A percentile compares a stretch with the other conserved stretches of the same genome.
phyloP scores from a whole-genome alignment of 345 rosid genomes.

The Rhizophora apiculata region DNA sequence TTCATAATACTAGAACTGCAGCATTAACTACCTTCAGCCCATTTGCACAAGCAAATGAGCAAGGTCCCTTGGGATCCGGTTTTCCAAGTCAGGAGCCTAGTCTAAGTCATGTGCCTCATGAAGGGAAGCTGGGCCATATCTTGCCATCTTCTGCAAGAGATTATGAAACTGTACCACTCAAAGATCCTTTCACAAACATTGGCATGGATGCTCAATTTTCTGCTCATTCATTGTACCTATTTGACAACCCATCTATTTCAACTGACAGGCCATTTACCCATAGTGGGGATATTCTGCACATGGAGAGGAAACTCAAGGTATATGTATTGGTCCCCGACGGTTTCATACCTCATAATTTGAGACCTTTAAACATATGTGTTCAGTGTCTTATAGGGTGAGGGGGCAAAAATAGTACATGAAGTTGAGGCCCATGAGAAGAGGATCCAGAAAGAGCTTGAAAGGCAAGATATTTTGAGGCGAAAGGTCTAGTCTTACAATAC shows the following conservation, averaged over 20 bases:
- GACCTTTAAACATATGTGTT: slow-evolving; percentile 2
- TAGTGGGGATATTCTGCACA: slow-evolving; percentile 48
- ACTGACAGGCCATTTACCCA: slow-evolving; percentile 48
- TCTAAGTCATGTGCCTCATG: slow-evolving; percentile 64
- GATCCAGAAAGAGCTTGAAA: slow-evolving; percentile 80
- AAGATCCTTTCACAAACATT: slow-evolving; percentile 36
- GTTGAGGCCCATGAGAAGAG: slow-evolving; percentile 86
- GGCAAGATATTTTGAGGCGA: slow-evolving; percentile 72
- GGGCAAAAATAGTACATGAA: slow-evolving; percentile 81
- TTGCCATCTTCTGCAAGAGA: slow-evolving; percentile 46
- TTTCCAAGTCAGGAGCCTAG: slow-evolving; percentile 52
- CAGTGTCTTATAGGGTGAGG: slow-evolving; percentile 56
- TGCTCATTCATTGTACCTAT: slow-evolving; percentile 36
- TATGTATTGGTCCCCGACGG: not conserved
- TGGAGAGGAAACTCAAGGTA: slow-evolving; percentile 82
- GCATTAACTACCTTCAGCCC: slow-evolving; percentile 32
- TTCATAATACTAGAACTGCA: slow-evolving; percentile 37
- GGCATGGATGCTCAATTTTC: slow-evolving; percentile 35
- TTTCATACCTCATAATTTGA: not conserved
- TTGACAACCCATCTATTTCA: slow-evolving; percentile 44
- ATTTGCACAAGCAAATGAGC: slow-evolving; percentile 35
- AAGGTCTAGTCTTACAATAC: slow-evolving; percentile 47
- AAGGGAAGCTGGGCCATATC: slow-evolving; percentile 47
- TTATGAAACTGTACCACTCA: slow-evolving; percentile 41
- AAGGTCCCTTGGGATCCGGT: slow-evolving; percentile 41